A percentile compares a stretch with the other conserved stretches of the same genome.
Conservation (phyloP, 1,284 basidiomycete genomes). For the Pterula multifida region DNA sequence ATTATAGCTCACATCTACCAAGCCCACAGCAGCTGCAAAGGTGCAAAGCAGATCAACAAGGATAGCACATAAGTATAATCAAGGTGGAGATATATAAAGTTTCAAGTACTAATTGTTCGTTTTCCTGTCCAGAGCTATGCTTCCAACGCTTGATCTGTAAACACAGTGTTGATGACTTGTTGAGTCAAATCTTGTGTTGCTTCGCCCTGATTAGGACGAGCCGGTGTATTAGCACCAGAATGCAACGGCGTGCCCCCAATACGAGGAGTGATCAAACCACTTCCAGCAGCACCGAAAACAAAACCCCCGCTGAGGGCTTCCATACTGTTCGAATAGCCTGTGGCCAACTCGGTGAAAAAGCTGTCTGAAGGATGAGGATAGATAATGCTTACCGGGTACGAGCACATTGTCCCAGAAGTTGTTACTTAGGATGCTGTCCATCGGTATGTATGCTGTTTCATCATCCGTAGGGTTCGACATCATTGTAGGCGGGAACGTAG, state of each 20-base stretch:
- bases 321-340: constrained; percentile 60
- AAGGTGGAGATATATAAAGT: not conserved
- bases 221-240: constrained; percentile 32
- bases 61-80: not conserved
- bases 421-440: constrained; percentile 68
- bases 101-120: not conserved
- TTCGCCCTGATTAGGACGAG: constrained; percentile 11
- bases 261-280: constrained; percentile 54
- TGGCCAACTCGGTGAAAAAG: constrained; percentile 4
- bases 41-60: too few species aligned
- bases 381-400: constrained; percentile 51
- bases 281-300: constrained; percentile 69
- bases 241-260: constrained; percentile 29
- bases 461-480: constrained; percentile 32
- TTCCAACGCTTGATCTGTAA: constrained; percentile 13
- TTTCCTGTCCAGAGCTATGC: too few species aligned
- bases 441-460: constrained; percentile 44
- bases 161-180: constrained; percentile 31
- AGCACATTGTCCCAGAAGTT: constrained; percentile 79
- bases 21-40: too few species aligned
- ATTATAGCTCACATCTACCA: too few species aligned
- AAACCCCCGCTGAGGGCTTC: constrained; percentile 75
- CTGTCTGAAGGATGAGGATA: constrained; percentile 6
- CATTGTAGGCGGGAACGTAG: constrained; percentile 76
- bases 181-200: constrained; percentile 22